Evolutionary conservation across 2,329 filamentous ascomycete genomes (phyloP).

Genomic region (Lachnellula subtilissima): DNA sequence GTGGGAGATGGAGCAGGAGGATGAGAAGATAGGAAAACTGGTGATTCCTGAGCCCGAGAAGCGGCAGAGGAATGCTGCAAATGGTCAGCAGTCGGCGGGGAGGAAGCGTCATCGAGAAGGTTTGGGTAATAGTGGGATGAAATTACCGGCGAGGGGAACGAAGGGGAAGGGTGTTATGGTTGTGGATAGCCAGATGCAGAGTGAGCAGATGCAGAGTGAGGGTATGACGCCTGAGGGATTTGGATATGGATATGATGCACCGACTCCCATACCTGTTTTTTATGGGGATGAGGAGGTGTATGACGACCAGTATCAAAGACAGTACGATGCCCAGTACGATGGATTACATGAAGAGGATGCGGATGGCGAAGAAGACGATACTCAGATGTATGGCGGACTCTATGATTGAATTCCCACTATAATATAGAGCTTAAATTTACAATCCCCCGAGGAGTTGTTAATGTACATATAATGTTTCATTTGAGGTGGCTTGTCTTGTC

Average conservation of each 20-base stretch:
- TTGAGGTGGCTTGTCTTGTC: too few relatives aligned
- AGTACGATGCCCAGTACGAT: too few relatives aligned
- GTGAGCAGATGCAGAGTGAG: not conserved
- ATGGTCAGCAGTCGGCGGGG: slow-evolving; percentile 1
- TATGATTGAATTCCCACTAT: not conserved
- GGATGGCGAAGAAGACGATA: slow-evolving; percentile 11
- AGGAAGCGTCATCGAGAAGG: slow-evolving; percentile 1
- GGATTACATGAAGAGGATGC: slow-evolving; percentile 7
- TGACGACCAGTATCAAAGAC: too few relatives aligned
- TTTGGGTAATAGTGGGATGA: too few relatives aligned
- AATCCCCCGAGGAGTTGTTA: not conserved
- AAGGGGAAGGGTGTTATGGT: not conserved
- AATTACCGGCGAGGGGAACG: not conserved
- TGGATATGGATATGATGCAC: not conserved
- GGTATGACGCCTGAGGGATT: not conserved
- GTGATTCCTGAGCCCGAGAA: not conserved
- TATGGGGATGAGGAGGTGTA: slow-evolving; percentile 3
- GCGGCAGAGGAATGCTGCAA: not conserved
- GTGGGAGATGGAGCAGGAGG: slow-evolving; percentile 19
- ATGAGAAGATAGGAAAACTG: slow-evolving; percentile 4
- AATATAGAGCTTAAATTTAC: not conserved
- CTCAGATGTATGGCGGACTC: not conserved
- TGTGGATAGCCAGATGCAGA: not conserved
- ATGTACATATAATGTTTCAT: not conserved
- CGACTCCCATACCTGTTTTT: not conserved